Percentiles rank a stretch among this genome's conserved stretches.
phyloP scores from a whole-genome alignment of 2,329 filamentous ascomycete genomes.

The Coleophoma eucalyptorum region DNA sequence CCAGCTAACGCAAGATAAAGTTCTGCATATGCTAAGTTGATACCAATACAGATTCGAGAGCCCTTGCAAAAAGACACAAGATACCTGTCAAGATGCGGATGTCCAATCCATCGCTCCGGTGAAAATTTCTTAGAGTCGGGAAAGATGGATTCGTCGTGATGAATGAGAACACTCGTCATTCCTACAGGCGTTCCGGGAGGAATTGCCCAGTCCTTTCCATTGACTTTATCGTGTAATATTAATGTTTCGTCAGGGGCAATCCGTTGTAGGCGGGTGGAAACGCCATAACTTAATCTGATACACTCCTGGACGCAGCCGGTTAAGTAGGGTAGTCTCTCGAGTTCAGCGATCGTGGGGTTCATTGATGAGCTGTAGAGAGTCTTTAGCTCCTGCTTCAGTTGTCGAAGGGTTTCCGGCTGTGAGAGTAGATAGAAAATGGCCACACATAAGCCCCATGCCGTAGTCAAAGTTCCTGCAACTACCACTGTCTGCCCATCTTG shows the following conservation, averaged over 20 bases:
- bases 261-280: slow-evolving; percentile 7
- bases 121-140: slow-evolving; percentile 32
- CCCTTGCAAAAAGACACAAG: slow-evolving; percentile 8
- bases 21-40: slow-evolving; percentile 28
- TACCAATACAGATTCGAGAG: slow-evolving; percentile 5
- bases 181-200: slow-evolving; percentile 30
- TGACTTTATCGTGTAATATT: slow-evolving; percentile 11
- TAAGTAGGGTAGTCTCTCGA: slow-evolving; percentile 34
- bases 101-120: slow-evolving; percentile 37
- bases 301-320: slow-evolving; percentile 33
- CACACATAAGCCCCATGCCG: slow-evolving; percentile 3
- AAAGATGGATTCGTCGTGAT: slow-evolving; percentile 34
- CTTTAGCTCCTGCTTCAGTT: slow-evolving; percentile 5
- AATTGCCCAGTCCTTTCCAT: slow-evolving; percentile 12
- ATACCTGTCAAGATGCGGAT: slow-evolving; percentile 24
- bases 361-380: neutral
- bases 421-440: slow-evolving; percentile 7
- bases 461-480: slow-evolving; percentile 7
- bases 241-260: slow-evolving; percentile 22
- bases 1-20: slow-evolving; percentile 26
- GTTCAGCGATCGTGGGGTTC: slow-evolving; percentile 4
- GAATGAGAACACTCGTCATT: slow-evolving; percentile 32
- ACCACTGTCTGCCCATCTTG: slow-evolving; percentile 6
- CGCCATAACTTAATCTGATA: slow-evolving; percentile 30
- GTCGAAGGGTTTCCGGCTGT: slow-evolving; percentile 3